Percentiles rank a stretch among this genome's conserved stretches.
Evolutionary conservation across 495 filamentous ascomycete species (phyloP).

Genomic region (Xylaria nigripes): DNA sequence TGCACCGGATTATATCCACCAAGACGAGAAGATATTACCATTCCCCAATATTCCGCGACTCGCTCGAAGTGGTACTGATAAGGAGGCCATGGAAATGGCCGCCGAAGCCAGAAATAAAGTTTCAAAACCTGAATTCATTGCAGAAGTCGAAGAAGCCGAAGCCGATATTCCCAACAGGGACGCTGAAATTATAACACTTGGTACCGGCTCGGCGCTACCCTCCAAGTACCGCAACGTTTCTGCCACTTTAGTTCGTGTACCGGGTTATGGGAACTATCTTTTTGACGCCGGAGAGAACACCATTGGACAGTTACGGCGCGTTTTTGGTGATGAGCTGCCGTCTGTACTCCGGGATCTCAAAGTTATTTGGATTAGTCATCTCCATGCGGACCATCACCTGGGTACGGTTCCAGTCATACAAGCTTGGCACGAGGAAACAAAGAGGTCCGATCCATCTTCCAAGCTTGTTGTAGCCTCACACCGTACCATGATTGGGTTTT

Average conservation of each 20-base stretch:
- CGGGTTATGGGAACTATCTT: constrained; percentile 74
- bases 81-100: constrained; percentile 46
- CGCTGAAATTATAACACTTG: constrained; percentile 75
- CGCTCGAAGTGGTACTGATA: constrained; percentile 11
- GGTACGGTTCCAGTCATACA: constrained; percentile 70
- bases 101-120: constrained; percentile 37
- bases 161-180: constrained; percentile 58
- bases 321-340: constrained; percentile 56
- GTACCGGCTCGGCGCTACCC: constrained; percentile 81
- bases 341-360: constrained; percentile 69
- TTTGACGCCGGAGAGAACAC: constrained; percentile 92
- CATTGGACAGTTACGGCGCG: constrained; percentile 76
- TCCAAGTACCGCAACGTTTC: constrained; percentile 95
- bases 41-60: constrained; percentile 46
- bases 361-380: constrained; percentile 86
- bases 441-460: constrained; percentile 11
- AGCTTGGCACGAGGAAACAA: constrained; percentile 59
- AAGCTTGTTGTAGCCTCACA: constrained; percentile 48
- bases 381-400: constrained; percentile 95
- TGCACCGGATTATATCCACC: constrained; percentile 52
- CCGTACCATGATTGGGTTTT: constrained; percentile 56
- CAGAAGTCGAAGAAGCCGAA: constrained; percentile 33
- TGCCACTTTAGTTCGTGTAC: constrained; percentile 72
- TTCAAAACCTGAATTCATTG: constrained; percentile 29
- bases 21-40: constrained; percentile 40